phyloP scores from a whole-genome alignment of 768 basidiomycete species.

The Trametes maxima region DNA sequence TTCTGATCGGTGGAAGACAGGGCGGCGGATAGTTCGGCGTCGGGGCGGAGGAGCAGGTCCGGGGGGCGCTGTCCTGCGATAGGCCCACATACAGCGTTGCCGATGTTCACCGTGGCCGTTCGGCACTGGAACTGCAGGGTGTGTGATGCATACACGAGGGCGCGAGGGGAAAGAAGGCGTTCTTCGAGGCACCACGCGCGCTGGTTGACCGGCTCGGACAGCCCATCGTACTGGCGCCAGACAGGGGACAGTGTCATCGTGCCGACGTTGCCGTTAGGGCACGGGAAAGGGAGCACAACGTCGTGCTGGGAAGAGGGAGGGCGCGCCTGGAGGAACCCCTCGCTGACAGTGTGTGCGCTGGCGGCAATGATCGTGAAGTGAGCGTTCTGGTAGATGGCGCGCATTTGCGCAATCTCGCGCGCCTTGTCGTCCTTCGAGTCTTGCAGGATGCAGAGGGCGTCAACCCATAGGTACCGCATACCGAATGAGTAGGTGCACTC shows the following conservation, averaged over 20 bases:
- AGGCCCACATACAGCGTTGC: background rate
- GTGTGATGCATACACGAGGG: constrained; percentile 10
- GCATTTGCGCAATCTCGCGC: constrained; percentile 6
- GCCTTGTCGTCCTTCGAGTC: constrained; percentile 9
- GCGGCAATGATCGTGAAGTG: constrained; percentile 19
- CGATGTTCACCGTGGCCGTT: constrained; percentile 2
- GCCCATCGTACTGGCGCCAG: constrained; percentile 6
- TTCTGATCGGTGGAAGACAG: background rate
- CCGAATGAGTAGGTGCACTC: background rate
- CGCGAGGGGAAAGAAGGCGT: constrained; percentile 11
- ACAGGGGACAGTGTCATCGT: background rate
- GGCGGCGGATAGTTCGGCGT: background rate
- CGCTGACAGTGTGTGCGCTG: background rate
- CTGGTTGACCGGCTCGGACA: constrained; percentile 3
- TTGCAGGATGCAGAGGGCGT: constrained; percentile 20
- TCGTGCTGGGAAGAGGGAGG: background rate
- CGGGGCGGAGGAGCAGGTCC: background rate
- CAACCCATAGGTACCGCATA: constrained; percentile 19
- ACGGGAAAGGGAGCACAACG: constrained; percentile 6
- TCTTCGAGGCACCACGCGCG: constrained; percentile 20
- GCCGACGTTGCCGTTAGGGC: constrained; percentile 2
- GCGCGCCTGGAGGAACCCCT: constrained; percentile 16
- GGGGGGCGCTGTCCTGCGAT: background rate
- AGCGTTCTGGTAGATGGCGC: constrained; percentile 6
- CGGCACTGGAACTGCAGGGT: constrained; percentile 19